Evolutionary conservation across 495 filamentous ascomycete species (phyloP), one percentile per base, ranked within the genome.

Genomic region (Penicillium cataractarum): DNA sequence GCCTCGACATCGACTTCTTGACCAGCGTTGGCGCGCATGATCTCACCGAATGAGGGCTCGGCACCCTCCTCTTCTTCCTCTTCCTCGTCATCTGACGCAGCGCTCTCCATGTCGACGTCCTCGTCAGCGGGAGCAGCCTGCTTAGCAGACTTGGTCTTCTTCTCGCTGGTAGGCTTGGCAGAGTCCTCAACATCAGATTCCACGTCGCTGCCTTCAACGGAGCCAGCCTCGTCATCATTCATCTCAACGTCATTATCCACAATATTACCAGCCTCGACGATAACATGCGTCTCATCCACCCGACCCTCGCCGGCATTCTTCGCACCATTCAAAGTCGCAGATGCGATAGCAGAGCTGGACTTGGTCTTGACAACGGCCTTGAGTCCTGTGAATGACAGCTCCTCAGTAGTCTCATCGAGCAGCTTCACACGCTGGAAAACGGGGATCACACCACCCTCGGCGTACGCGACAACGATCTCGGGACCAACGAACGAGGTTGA

Each of bases 31-130:
- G 88, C 88, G 64, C 88, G 87, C 49, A 96, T 82, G 48, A 96
- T 83, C 65, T 99, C 95, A 56, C 91, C 93, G 71, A 99, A 96
- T 1, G 93, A 90, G 8, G 91, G 92, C 69, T 90, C 89, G 6
- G 79, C 72, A 26, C 84, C 74, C 58, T 78, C 79, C 22, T 81
- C 80, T 15, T 82, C 82, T 55, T 79, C 78, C 21, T 77, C 76
- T 35, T 79, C 72, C 10, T 74, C 78, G n/a, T 76, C 65, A 37
- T 77, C 74, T 6, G 68, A 72, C 2, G 71, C 78, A 8, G 66
- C 75, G 50, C 78, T 79, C 24, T 76, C 60, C 77, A 80, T 78
- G 15, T 77, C 78, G 54, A 81, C 70, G 57, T 83, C 82, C 29
- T 74, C 78, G 22, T 75, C 78, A 10, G 62, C 68, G 21, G 70